Evolutionary conservation across 1,139 yeast species (phyloP).

Genomic region (Kluyveromyces sp.): DNA sequence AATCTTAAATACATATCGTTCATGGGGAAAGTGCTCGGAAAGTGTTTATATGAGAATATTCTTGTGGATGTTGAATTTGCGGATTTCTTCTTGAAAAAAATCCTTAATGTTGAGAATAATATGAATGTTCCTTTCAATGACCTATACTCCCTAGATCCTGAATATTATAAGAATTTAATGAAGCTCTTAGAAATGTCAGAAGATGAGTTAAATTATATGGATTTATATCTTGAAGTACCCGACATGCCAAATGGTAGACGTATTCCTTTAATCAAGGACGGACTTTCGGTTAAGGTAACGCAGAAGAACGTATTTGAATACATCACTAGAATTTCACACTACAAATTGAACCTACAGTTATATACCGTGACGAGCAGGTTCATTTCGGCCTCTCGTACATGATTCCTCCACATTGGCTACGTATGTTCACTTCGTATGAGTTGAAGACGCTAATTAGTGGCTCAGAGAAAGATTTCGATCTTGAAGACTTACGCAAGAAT

Average conservation of each 20-base stretch:
- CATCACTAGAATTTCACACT: slow-evolving; percentile 71
- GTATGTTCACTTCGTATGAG: slow-evolving; percentile 78
- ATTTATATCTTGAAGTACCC: slow-evolving; percentile 54
- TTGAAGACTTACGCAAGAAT: slow-evolving; percentile 57
- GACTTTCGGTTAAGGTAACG: slow-evolving; percentile 48
- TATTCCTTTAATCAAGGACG: slow-evolving; percentile 57
- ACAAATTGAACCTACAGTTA: slow-evolving; percentile 61
- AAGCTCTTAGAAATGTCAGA: slow-evolving; percentile 52
- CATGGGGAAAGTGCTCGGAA: slow-evolving; percentile 78
- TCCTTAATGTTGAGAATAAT: slow-evolving; percentile 33
- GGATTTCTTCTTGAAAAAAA: slow-evolving; percentile 72
- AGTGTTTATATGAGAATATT: slow-evolving; percentile 80
- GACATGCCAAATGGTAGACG: slow-evolving; percentile 27
- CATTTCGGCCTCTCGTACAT: slow-evolving; percentile 56
- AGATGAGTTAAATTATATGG: slow-evolving; percentile 51
- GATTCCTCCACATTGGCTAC: slow-evolving; percentile 67
- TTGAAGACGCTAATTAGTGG: slow-evolving; percentile 83
- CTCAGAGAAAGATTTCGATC: slow-evolving; percentile 59
- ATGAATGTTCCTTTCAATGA: slow-evolving; percentile 60
- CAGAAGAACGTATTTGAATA: slow-evolving; percentile 61
- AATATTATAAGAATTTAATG: slow-evolving; percentile 56
- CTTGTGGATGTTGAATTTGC: slow-evolving; percentile 81
- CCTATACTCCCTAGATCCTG: slow-evolving; percentile 59
- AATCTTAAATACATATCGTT: slow-evolving; percentile 45
- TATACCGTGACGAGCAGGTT: slow-evolving; percentile 56